Evolutionary conservation across 23 red algal genomes (phyloP).

Genomic region (Gracilaria domingensis): DNA sequence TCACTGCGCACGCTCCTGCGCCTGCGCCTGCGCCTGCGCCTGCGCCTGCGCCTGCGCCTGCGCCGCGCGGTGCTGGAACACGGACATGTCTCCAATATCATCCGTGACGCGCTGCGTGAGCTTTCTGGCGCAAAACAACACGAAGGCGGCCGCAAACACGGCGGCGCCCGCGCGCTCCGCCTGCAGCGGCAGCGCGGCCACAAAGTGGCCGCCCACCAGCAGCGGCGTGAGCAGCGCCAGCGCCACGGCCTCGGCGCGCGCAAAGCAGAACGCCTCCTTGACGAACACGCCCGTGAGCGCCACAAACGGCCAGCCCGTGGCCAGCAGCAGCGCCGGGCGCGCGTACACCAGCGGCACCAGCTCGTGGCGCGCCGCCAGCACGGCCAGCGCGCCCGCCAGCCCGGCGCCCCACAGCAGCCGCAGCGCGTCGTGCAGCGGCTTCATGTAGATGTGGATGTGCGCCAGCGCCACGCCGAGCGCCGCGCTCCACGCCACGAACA

Average conservation of each 20-base stretch:
- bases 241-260: constrained; percentile 77
- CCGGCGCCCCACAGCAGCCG: constrained; percentile 72
- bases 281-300: constrained; percentile 92
- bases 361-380: constrained; percentile 31
- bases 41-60: no score
- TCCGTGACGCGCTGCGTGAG: constrained; percentile 64
- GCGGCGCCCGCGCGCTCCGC: constrained; percentile 5
- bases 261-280: constrained; percentile 96
- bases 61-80: constrained; percentile 78
- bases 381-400: not conserved
- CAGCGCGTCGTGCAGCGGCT: constrained; percentile 77
- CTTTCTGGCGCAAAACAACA: constrained; percentile 79
- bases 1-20: not conserved
- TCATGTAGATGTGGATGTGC: constrained; percentile 95
- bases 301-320: constrained; percentile 81
- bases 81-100: constrained; percentile 95
- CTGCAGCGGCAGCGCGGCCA: constrained; percentile 14
- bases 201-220: constrained; percentile 83
- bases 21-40: no score
- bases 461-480: constrained; percentile 75
- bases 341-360: constrained; percentile 45
- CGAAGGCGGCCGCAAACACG: constrained; percentile 58
- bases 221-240: constrained; percentile 72
- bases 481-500: constrained; percentile 31
- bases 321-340: constrained; percentile 52